phyloP scores from a whole-genome alignment of 805 yeast genomes.

The Huiozyma naganishii region DNA sequence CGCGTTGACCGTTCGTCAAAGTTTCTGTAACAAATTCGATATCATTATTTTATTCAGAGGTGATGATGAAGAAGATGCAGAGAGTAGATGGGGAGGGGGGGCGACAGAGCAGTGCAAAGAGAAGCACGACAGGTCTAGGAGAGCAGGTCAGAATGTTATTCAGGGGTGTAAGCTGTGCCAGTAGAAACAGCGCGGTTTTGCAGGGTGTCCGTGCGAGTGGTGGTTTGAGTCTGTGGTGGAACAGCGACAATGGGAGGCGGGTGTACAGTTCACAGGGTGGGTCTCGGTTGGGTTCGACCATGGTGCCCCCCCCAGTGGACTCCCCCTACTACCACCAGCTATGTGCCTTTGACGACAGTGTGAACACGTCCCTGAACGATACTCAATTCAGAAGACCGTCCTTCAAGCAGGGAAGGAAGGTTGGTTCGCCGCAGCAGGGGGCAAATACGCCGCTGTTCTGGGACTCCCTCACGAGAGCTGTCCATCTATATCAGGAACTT shows the following conservation, averaged over 20 bases:
- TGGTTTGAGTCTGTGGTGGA: neutral
- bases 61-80: too few species aligned
- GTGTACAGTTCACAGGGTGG: neutral
- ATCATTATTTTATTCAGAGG: too few species aligned
- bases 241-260: neutral
- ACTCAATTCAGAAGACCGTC: neutral
- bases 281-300: neutral
- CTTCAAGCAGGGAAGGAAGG: conserved; percentile 10
- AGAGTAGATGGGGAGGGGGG: too few species aligned
- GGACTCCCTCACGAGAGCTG: conserved; percentile 38
- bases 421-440: conserved; percentile 12
- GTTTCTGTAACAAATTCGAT: too few species aligned
- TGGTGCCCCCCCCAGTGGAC: neutral
- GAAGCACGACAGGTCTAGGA: neutral
- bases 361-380: conserved; percentile 8
- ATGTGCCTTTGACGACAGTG: conserved; percentile 12
- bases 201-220: neutral
- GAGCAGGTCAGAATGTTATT: neutral
- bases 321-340: conserved; percentile 7
- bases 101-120: neutral
- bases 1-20: too few species aligned
- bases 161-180: neutral
- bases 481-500: conserved; percentile 36
- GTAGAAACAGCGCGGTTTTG: neutral
- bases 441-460: conserved; percentile 28